Base-by-base conservation (phyloP, 192 early-diverging fungal genomes). In the Phycomyces blakesleeanus region DNA sequence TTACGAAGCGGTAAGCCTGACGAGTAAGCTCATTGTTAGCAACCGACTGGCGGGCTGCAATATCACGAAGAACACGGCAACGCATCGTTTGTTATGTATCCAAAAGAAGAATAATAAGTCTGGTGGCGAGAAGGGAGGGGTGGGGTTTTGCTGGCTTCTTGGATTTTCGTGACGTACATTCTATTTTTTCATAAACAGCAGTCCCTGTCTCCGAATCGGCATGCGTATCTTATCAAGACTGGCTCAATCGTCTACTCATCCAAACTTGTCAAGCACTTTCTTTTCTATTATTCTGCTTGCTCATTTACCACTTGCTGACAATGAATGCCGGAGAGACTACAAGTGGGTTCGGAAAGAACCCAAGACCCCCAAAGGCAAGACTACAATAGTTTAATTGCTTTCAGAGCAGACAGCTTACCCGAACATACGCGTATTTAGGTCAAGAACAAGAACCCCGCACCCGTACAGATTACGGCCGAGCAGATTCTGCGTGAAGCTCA, bases 361-460 rank as follows among this genome's bases (percentile, higher is more conserved):
- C 71, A 27, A 41, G 71, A 61, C 71, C 71, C 26, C 71, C 71
- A 55, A 72, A 73, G 61, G 68, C 63, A 69, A 20, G 11, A 29
- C 5, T 21, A n/a, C n/a, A n/a, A n/a, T n/a, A n/a, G n/a, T 10
- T 44, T 9, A 53, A 25, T 26, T 25, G 24, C 25, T 27, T 22
- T 6, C 18, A 8, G 26, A n/a, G 11, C 10, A 22, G 57, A 34
- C 38, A 20, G 34, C 20, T 51, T 7, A 24, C 56, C 16, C 20
- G n/a, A n/a, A 29, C 39, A 41, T 10, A 21, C 12, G 24, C 25
- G 24, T 55, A 21, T 29, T 15, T 52, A 86, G 90, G 94, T 98
- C 73, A 96, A 96, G 75, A 98, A 99, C 81, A 99, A 99, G 83
- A 96, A 90, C 76, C 88, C 97, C 1, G 94, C 95, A n/a, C 84